These are phyloP conservation scores for Xylaria sp. DNA, from an alignment of 2,329 filamentous ascomycete genomes.

Conservation along the genomic window DNA sequence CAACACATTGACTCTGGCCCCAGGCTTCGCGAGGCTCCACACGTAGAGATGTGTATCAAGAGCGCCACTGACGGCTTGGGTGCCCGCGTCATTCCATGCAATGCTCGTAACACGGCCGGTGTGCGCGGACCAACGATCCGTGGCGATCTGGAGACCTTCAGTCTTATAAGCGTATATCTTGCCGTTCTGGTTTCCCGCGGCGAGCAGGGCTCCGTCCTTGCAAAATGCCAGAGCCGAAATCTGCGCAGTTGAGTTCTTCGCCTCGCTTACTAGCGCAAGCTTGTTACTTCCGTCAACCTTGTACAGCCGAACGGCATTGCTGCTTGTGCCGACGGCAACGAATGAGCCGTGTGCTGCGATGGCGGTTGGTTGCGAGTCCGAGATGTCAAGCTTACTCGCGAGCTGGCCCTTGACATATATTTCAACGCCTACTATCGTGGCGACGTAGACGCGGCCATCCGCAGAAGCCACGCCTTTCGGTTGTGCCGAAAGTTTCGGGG, in stretches of 20 bases:
- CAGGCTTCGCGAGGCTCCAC: constrained; percentile 88
- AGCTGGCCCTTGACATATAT: constrained; percentile 69
- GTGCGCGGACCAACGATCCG: constrained; percentile 76
- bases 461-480: constrained; percentile 65
- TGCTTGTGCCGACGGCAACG: constrained; percentile 80
- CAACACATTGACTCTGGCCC: constrained; percentile 81
- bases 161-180: constrained; percentile 87
- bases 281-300: constrained; percentile 66
- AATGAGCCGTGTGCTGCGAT: constrained; percentile 75
- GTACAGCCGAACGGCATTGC: constrained; percentile 82
- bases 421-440: constrained; percentile 66
- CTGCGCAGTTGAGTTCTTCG: constrained; percentile 75
- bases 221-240: constrained; percentile 89
- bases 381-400: constrained; percentile 67
- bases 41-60: constrained; percentile 93
- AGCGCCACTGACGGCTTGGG: constrained; percentile 83
- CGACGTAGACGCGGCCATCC: constrained; percentile 60
- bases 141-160: constrained; percentile 71
- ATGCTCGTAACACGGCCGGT: constrained; percentile 68
- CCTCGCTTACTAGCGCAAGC: constrained; percentile 64
- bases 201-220: constrained; percentile 77
- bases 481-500: constrained; percentile 77
- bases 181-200: constrained; percentile 83
- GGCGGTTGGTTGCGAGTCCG: constrained; percentile 71
- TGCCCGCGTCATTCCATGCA: constrained; percentile 81